Conservation (phyloP, 2,329 filamentous ascomycete species). For the Lasiodiplodia hormozganensis region DNA sequence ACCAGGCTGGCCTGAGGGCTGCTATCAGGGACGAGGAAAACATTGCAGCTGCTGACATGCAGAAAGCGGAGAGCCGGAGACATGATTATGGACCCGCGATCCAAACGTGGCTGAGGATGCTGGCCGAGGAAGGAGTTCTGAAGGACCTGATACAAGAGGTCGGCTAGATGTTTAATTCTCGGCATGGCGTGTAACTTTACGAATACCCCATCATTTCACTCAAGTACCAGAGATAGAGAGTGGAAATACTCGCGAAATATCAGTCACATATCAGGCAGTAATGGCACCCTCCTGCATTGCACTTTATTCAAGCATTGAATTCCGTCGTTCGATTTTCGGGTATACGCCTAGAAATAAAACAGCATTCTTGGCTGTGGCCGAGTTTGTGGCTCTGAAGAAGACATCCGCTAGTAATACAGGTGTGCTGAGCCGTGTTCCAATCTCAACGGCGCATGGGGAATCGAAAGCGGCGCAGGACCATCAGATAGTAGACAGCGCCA, state of each 20-base stretch:
- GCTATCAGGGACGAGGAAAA: conserved; percentile 59
- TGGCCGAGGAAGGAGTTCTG: conserved; percentile 65
- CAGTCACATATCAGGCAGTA: background rate
- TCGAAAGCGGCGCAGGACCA: conserved; percentile 31
- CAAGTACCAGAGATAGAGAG: background rate
- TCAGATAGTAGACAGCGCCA: conserved; percentile 43
- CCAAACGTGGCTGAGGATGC: conserved; percentile 70
- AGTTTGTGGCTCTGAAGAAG: no score
- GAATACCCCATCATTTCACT: background rate
- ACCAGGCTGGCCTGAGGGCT: conserved; percentile 52
- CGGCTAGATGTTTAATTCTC: conserved; percentile 1
- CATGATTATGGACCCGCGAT: conserved; percentile 75
- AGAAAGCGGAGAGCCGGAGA: conserved; percentile 62
- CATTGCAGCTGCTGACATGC: conserved; percentile 56
- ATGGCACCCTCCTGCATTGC: background rate
- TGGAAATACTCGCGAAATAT: background rate
- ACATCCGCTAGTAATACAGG: background rate
- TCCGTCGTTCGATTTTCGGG: background rate
- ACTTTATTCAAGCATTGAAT: background rate
- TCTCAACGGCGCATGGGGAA: background rate
- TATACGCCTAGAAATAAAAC: background rate
- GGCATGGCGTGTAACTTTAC: background rate
- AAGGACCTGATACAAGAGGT: conserved; percentile 26
- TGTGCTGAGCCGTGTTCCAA: background rate
- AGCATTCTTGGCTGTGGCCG: no score